phyloP scores from a whole-genome alignment of 805 yeast species.

The Vanderwaltozyma verrucispora region DNA sequence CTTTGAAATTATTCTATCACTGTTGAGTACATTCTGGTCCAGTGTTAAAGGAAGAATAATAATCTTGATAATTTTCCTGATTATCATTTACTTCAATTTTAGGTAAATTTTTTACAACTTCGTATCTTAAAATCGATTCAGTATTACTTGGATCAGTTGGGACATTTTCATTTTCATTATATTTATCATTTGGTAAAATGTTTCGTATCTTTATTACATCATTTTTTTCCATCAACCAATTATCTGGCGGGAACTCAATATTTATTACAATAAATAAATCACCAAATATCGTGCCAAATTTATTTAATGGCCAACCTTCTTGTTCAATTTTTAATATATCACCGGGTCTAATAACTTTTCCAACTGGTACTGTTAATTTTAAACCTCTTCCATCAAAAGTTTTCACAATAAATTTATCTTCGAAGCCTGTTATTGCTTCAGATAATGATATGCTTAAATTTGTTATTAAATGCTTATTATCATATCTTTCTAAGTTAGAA shows the following conservation, averaged over 20 bases:
- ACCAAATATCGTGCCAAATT: conserved; percentile 37
- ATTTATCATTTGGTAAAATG: conserved; percentile 37
- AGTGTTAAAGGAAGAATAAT: conserved; percentile 9
- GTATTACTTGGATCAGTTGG: conserved; percentile 21
- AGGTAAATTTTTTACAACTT: conserved; percentile 13
- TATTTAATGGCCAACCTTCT: conserved; percentile 76
- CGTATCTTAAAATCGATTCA: conserved; percentile 21
- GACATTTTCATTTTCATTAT: neutral
- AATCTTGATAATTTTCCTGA: conserved; percentile 1
- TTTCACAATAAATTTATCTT: conserved; percentile 46
- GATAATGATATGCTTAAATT: conserved; percentile 51
- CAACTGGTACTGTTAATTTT: conserved; percentile 54
- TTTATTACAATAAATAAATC: conserved; percentile 61
- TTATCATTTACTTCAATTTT: conserved; percentile 1
- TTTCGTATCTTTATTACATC: conserved; percentile 48
- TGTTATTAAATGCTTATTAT: conserved; percentile 50
- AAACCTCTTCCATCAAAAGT: conserved; percentile 76
- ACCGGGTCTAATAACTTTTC: conserved; percentile 74
- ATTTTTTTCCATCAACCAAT: conserved; percentile 70
- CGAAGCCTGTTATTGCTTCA: conserved; percentile 81
- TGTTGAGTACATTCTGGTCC: conserved; percentile 35
- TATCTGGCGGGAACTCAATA: conserved; percentile 73
- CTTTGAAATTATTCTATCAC: conserved; percentile 16
- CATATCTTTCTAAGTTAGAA: conserved; percentile 41
- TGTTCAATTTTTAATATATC: conserved; percentile 50